phyloP scores from a whole-genome alignment of 345 rosid species.

The Euphorbia peplus region DNA sequence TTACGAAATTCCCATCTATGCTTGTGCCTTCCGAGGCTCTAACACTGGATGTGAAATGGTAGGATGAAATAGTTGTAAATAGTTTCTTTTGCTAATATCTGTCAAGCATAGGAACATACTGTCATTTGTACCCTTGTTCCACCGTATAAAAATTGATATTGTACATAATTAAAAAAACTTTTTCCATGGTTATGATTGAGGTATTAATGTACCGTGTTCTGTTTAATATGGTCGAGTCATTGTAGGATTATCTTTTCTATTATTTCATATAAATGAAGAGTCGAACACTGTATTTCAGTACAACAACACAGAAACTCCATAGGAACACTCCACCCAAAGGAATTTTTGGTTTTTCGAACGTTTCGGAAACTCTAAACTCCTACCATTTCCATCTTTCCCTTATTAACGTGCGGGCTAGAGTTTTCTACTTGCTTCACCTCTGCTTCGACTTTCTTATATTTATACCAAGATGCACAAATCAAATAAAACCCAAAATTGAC shows the following conservation, averaged over 20 bases:
- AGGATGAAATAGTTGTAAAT: slow-evolving; percentile 26
- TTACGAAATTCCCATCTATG: slow-evolving; percentile 68
- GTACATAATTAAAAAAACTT: not conserved
- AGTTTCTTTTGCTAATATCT: slow-evolving; percentile 9
- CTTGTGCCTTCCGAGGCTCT: slow-evolving; percentile 75
- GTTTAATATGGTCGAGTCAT: not conserved
- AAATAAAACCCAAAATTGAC: slow-evolving; percentile 49
- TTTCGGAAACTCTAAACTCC: not conserved
- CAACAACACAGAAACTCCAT: not conserved
- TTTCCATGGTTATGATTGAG: not conserved
- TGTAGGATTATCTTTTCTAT: not conserved
- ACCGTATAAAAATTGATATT: not conserved
- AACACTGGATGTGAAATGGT: slow-evolving; percentile 83
- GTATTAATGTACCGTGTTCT: not conserved
- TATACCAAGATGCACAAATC: slow-evolving; percentile 61
- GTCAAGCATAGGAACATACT: not conserved
- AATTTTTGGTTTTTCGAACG: not conserved
- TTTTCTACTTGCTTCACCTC: slow-evolving; percentile 21
- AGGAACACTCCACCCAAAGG: not conserved
- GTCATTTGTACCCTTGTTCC: slow-evolving; percentile 3
- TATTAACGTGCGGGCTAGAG: not conserved
- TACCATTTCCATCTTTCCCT: slow-evolving; percentile 19
- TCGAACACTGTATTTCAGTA: not conserved
- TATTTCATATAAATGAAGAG: not conserved
- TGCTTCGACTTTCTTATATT: slow-evolving; percentile 41